Evolutionary conservation across 306 rosid species (phyloP).

Genomic region (Vicia sativa): DNA sequence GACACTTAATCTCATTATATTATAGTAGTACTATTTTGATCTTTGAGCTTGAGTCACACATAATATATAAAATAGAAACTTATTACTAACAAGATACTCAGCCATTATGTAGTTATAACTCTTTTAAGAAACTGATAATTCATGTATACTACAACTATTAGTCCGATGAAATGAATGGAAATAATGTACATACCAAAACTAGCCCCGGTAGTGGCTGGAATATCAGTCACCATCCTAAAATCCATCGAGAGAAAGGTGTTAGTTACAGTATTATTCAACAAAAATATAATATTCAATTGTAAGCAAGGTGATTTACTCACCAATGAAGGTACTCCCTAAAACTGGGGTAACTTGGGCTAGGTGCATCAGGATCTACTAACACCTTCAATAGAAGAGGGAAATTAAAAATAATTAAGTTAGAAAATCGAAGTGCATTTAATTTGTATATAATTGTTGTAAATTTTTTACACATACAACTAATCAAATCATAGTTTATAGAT

Average conservation of each 20-base stretch:
- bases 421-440: neutral
- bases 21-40: no score
- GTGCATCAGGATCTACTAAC: slow-evolving; percentile 49
- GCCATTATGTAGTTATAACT: neutral
- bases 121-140: neutral
- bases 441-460: no score
- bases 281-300: neutral
- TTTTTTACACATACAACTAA: no score
- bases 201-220: slow-evolving; percentile 41
- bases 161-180: slow-evolving; percentile 4
- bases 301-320: slow-evolving; percentile 26
- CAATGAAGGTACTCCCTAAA: slow-evolving; percentile 51
- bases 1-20: no score
- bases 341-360: slow-evolving; percentile 48
- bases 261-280: neutral
- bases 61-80: neutral
- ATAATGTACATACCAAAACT: slow-evolving; percentile 35
- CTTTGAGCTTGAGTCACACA: no score
- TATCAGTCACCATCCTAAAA: slow-evolving; percentile 49
- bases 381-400: slow-evolving; percentile 17
- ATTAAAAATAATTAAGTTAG: neutral
- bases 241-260: slow-evolving; percentile 12
- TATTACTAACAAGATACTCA: neutral
- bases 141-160: neutral
- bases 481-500: no score